phyloP scores from a whole-genome alignment of 768 basidiomycete species.

The Rhizopogon sp. region DNA sequence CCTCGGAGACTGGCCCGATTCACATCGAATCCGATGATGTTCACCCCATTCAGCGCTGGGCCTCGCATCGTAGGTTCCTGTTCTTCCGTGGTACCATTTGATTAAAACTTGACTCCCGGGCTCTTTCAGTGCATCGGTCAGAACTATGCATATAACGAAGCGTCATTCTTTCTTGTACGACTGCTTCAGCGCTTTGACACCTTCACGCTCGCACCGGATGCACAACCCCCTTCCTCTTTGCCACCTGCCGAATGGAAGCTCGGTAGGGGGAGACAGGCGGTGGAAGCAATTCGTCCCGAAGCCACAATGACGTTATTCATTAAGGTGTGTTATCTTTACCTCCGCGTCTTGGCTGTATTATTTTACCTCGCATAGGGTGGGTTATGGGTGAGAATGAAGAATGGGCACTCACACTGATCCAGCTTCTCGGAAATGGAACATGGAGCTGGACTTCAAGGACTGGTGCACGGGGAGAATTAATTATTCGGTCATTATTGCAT shows the following conservation, averaged over 20 bases:
- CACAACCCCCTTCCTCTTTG: constrained; percentile 55
- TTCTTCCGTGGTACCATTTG: neutral
- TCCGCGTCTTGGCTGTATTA: constrained; percentile 2
- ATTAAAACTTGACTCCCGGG: neutral
- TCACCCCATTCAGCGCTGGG: constrained; percentile 69
- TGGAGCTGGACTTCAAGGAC: neutral
- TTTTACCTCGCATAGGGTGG: constrained; percentile 38
- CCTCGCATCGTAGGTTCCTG: constrained; percentile 43
- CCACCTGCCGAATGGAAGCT: constrained; percentile 55
- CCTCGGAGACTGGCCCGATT: constrained; percentile 44
- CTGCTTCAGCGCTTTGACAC: constrained; percentile 61
- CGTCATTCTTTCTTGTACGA: constrained; percentile 65
- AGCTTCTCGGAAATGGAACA: neutral
- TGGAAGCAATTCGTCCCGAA: constrained; percentile 59
- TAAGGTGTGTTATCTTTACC: constrained; percentile 38
- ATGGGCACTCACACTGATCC: constrained; percentile 11
- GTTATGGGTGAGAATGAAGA: constrained; percentile 50
- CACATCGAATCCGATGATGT: constrained; percentile 62
- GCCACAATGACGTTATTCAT: constrained; percentile 61
- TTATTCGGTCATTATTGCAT: constrained; percentile 13
- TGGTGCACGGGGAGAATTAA: neutral
- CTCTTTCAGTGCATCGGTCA: constrained; percentile 57
- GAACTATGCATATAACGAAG: constrained; percentile 74
- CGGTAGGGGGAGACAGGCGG: constrained; percentile 38
- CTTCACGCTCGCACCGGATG: constrained; percentile 55